Evolutionary conservation across 768 basidiomycete species (phyloP), one percentile per base, ranked within the genome.

Genomic region (Albatrellus ellisii): DNA sequence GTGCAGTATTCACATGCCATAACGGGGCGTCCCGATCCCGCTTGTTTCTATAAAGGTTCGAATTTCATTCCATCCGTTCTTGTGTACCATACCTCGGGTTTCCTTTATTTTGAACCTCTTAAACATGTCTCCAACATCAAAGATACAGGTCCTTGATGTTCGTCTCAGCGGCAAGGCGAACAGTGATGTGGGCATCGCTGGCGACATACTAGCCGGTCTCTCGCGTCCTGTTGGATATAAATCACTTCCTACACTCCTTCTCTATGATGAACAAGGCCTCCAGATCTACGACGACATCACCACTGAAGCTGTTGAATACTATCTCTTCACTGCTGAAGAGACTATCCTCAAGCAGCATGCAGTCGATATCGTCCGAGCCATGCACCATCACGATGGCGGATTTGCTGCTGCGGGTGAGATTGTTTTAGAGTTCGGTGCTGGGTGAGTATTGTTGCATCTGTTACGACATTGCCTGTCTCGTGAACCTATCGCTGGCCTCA

Each of bases 381-480:
- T 90, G 81, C 74, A 85, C 57, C 59, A 62, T 35, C 53, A 63
- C 10, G 54, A 58, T 22, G 58, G 57, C 17, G 48, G 45, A 15
- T 40, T 31, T 12, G 56, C 54, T 0, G 49, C 59, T 14, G 51
- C 54, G 2, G 73, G 70, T 31, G 72, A 76, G 41, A 69, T 79
- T 39, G 68, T 95, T 6, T 68, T 97, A 31, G 92, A 97, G 56
- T 70, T 98, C n/a, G 92, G 94, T 33, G 87, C 91, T 7, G 92
- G 92, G 88, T 91, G 59, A 69, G 86, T 72, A 20, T 20, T 35
- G 18, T 11, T 41, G 20, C 37, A 35, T 32, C 28, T 42, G 42
- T 39, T 29, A 29, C 22, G 9, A 17, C 15, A 2, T 21, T 21
- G 36, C 41, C 18, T 29, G 17, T n/a, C 27, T 3, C 22, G 24